A percentile compares a stretch with the other conserved stretches of the same genome.
These are phyloP conservation scores for Collybiopsis luxurians DNA, from an alignment of 768 basidiomycete genomes.

Conservation along the genomic window DNA sequence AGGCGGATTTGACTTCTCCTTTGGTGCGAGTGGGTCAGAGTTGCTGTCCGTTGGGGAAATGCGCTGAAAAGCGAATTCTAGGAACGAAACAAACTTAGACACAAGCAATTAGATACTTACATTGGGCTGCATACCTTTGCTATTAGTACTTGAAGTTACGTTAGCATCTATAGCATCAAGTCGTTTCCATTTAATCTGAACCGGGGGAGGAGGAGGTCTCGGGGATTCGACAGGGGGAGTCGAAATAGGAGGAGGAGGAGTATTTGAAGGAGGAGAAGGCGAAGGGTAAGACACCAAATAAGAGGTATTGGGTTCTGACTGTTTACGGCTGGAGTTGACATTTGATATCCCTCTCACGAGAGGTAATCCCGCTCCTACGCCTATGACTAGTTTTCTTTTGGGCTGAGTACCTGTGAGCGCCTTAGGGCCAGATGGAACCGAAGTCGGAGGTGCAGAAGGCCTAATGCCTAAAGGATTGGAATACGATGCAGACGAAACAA, in stretches of 20 bases:
- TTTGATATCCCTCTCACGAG: neutral
- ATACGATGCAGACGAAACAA: slow-evolving; percentile 38
- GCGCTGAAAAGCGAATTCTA: too few species aligned
- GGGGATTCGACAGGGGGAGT: slow-evolving; percentile 19
- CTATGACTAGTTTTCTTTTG: slow-evolving; percentile 43
- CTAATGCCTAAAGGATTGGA: slow-evolving; percentile 56
- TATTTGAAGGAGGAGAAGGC: slow-evolving; percentile 12
- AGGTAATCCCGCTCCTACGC: slow-evolving; percentile 53
- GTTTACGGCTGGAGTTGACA: neutral
- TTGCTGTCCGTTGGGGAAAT: too few species aligned
- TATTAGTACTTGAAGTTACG: neutral
- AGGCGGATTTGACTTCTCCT: too few species aligned
- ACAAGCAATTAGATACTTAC: neutral
- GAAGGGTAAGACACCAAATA: slow-evolving; percentile 9
- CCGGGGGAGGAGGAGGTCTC: slow-evolving; percentile 9
- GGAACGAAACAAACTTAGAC: too few species aligned
- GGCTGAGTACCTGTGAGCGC: slow-evolving; percentile 14
- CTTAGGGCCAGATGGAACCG: slow-evolving; percentile 25
- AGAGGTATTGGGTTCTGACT: neutral
- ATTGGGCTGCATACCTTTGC: neutral
- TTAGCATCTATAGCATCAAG: neutral
- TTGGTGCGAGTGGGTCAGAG: too few species aligned
- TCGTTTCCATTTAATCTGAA: slow-evolving; percentile 29
- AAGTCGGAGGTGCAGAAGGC: slow-evolving; percentile 34
- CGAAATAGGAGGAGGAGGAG: slow-evolving; percentile 15